Conservation (phyloP, 108 stramenopile genomes). For the Phaeodactylum tricornutum region DNA sequence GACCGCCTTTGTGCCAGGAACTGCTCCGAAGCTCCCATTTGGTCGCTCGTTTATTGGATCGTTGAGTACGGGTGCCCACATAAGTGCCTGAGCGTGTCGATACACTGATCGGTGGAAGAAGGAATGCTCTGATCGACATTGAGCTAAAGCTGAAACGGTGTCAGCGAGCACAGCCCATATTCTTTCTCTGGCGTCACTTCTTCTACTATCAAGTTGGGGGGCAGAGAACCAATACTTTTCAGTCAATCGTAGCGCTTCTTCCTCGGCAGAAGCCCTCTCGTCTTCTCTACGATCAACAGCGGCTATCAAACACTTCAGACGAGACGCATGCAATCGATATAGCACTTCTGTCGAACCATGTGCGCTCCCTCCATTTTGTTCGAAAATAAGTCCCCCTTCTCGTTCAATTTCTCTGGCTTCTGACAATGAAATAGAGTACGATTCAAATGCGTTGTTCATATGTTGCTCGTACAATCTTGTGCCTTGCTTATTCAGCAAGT, state of each 20-base stretch:
- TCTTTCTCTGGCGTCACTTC: constrained; percentile 28
- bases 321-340: constrained; percentile 73
- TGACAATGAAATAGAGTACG: constrained; percentile 36
- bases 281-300: constrained; percentile 30
- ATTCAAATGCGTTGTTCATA: constrained; percentile 40
- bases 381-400: constrained; percentile 30
- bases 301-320: constrained; percentile 60
- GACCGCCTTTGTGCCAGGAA: constrained; percentile 34
- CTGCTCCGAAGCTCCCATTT: constrained; percentile 26
- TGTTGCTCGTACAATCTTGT: constrained; percentile 48
- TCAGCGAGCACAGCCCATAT: constrained; percentile 62
- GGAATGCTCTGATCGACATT: constrained; percentile 47
- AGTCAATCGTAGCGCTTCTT: constrained; percentile 57
- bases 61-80: constrained; percentile 66
- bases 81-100: constrained; percentile 67
- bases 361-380: constrained; percentile 59
- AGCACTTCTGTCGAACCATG: constrained; percentile 67
- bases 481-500: not conserved
- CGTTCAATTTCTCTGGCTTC: constrained; percentile 41
- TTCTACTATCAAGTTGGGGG: not conserved
- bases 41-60: constrained; percentile 25
- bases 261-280: constrained; percentile 34
- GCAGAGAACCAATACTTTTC: constrained; percentile 28
- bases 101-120: constrained; percentile 80
- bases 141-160: constrained; percentile 51